Base-by-base conservation (phyloP, 73 alveolate genomes). In the Stentor coeruleus region DNA sequence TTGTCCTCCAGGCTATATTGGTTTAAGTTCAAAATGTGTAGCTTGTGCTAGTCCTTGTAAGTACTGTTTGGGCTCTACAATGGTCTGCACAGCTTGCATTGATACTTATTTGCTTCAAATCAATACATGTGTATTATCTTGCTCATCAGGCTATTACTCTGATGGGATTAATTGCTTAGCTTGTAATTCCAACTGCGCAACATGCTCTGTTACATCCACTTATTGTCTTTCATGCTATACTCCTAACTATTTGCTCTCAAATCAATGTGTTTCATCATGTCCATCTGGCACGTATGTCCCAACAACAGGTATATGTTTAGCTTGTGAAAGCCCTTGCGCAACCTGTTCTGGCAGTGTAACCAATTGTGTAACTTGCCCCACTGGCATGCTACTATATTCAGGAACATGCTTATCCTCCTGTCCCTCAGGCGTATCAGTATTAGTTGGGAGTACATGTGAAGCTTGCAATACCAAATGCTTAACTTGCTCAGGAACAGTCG, bases 151-250 rank as follows among this genome's bases (percentile, higher is more conserved):
- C 1, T 66, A 66, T 66, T 66, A 20, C 33, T 33, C 39, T 1
- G 14, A 20, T 66, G 79, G 79, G 37, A 15, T 26, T 66, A 40
- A 66, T 28, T 66, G 79, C 2, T 1, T 33, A 11, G 39, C 36
- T 26, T 66, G 79, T 31, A 33, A 66, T 33, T 0, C 1, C 1
- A 26, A 37, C 14, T 66, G 79, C 33, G 79, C 79, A 0, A 66
- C 79, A 20, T 66, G 79, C 79, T 66, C 79, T 28, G n/a, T 26
- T 20, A 11, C 42, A 66, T 20, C 79, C 20, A 66, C 79, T 33
- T 1, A 2, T 20, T 66, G 79, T 33, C n/a, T 40, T 15, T 20
- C 40, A 1, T 66, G 79, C 41, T 1, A 33, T 66, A 20, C 36
- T 20, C 40, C 40, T 28, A 66, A 66, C 15, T 66, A 66, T 66